Percentiles rank a stretch among this genome's conserved stretches.
Evolutionary conservation across 2,329 filamentous ascomycete species (phyloP).

Genomic region (Aspergillus pseudoviridinutans): DNA sequence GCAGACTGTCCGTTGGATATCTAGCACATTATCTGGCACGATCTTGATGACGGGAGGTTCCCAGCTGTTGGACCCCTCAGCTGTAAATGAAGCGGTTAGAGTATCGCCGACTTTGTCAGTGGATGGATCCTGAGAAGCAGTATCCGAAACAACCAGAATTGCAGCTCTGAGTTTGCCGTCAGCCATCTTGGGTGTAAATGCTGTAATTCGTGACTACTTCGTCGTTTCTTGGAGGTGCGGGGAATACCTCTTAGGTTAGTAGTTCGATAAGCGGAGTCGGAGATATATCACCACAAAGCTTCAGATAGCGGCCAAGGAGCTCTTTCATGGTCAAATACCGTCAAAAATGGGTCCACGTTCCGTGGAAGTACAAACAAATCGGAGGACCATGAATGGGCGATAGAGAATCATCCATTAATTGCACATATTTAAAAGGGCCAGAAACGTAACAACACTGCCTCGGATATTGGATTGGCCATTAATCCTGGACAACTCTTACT

Average conservation of each 20-base stretch:
- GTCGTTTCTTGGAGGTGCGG: conserved; percentile 2
- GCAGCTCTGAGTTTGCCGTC: conserved; percentile 59
- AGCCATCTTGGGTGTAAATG: conserved; percentile 21
- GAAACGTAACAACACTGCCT: neutral
- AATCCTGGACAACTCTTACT: conserved; percentile 23
- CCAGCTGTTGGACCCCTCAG: conserved; percentile 69
- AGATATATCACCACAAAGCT: neutral
- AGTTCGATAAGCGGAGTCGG: neutral
- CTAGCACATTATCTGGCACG: conserved; percentile 68
- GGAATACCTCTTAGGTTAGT: neutral
- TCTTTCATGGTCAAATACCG: too few species aligned
- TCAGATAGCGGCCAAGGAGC: neutral
- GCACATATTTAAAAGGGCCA: neutral
- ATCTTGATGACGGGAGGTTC: conserved; percentile 65
- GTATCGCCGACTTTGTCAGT: conserved; percentile 69
- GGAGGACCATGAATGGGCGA: neutral
- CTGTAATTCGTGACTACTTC: conserved; percentile 8
- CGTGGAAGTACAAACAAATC: too few species aligned
- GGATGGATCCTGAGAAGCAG: conserved; percentile 72
- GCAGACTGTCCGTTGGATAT: conserved; percentile 71
- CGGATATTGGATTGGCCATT: conserved; percentile 3
- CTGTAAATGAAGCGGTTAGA: conserved; percentile 65
- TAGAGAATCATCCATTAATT: neutral
- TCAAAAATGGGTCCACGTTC: too few species aligned
- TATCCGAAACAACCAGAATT: conserved; percentile 86